Conservation (phyloP, 2,329 filamentous ascomycete species). For the Diatrype stigma region DNA sequence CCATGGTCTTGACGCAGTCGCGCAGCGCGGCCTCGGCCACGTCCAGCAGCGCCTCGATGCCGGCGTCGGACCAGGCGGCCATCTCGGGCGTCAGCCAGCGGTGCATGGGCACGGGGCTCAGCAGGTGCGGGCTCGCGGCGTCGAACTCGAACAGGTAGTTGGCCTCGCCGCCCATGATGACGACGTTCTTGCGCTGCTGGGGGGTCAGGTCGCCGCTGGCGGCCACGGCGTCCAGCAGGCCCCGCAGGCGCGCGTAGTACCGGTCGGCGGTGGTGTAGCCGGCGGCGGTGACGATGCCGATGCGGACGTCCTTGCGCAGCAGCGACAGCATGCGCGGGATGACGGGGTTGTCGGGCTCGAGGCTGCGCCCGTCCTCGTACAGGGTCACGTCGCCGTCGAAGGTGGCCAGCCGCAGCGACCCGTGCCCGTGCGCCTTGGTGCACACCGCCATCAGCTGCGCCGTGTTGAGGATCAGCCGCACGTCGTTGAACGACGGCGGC, state of each 20-base stretch:
- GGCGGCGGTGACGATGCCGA: conserved; percentile 95
- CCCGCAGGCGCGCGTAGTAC: conserved; percentile 84
- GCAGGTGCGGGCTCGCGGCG: conserved; percentile 57
- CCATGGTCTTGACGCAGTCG: conserved; percentile 76
- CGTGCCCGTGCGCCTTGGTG: conserved; percentile 63
- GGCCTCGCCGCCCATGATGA: conserved; percentile 93
- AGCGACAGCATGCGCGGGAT: conserved; percentile 67
- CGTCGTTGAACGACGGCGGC: conserved; percentile 94
- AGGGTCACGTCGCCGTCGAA: conserved; percentile 98
- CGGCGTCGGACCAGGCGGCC: conserved; percentile 69
- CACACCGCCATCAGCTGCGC: conserved; percentile 92
- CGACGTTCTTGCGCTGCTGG: conserved; percentile 69
- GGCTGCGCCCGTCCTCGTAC: conserved; percentile 82
- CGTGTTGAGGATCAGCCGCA: conserved; percentile 88
- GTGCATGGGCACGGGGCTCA: conserved; percentile 61
- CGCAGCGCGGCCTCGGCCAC: conserved; percentile 79
- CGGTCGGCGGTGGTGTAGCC: conserved; percentile 84
- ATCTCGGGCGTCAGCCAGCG: conserved; percentile 77
- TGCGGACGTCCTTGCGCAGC: conserved; percentile 70
- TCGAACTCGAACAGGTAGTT: conserved; percentile 91
- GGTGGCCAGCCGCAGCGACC: conserved; percentile 83
- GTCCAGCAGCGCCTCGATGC: conserved; percentile 79
- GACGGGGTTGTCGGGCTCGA: conserved; percentile 72
- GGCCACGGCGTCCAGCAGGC: conserved; percentile 76
- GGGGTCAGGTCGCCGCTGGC: conserved; percentile 54